Evolutionary conservation across 2,329 filamentous ascomycete genomes (phyloP).

Genomic region (Botrytis porri): DNA sequence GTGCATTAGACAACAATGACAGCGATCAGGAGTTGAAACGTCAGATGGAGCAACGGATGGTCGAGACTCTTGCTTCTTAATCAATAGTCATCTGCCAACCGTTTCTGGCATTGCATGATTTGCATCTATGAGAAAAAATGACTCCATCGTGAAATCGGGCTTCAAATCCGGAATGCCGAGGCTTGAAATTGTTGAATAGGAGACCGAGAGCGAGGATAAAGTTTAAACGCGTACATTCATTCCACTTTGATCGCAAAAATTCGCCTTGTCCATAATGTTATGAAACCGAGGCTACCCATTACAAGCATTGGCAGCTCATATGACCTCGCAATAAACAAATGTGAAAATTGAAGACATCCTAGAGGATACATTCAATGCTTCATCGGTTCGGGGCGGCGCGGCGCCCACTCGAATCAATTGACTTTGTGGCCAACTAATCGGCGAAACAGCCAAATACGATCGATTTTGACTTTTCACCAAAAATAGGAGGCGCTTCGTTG

Average conservation of each 20-base stretch:
- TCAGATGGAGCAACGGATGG: background rate
- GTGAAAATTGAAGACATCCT: background rate
- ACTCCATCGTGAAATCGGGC: background rate
- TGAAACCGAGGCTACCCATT: background rate
- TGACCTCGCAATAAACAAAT: background rate
- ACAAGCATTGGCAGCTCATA: background rate
- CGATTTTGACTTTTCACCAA: background rate
- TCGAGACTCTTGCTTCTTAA: background rate
- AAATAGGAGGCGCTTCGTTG: background rate
- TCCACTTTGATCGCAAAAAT: background rate
- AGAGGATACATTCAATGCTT: background rate
- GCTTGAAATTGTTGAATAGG: background rate
- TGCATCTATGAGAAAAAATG: background rate
- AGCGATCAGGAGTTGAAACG: slow-evolving; percentile 12
- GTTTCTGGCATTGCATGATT: background rate
- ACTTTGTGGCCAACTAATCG: background rate
- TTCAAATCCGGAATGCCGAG: background rate
- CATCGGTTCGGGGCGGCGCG: background rate
- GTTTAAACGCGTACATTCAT: background rate
- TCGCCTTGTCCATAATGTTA: background rate
- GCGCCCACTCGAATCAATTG: background rate
- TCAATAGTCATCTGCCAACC: slow-evolving; percentile 9
- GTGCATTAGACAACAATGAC: slow-evolving; percentile 5
- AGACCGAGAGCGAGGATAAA: background rate
- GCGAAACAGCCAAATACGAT: background rate